Evolutionary conservation across 2,329 filamentous ascomycete genomes (phyloP), one percentile per base, ranked within the genome.

Genomic region (Blastomyces gilchristii): DNA sequence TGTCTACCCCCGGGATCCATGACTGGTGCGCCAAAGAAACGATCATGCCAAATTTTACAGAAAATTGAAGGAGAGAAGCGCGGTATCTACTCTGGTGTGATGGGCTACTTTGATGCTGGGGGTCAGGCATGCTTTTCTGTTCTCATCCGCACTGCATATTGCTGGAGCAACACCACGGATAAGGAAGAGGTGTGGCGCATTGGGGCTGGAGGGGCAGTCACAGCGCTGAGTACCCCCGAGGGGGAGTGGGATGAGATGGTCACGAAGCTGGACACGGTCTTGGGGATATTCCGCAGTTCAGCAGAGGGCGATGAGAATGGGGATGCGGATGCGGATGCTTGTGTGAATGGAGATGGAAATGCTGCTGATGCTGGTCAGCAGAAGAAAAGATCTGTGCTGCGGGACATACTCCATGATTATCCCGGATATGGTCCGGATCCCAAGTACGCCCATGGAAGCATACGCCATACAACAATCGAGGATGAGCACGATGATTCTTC

Each of bases 21-120:
- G 93, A 97, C 93, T 2, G 93, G 93, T 6, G 93, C 93, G 0
- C 93, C 93, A 0, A 97, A 97, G 80, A 92, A 92, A 76, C 84
- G 93, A 57, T 93, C 89, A 66, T 97, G 92, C 74, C 87, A 96
- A 78, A 82, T 97, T 58, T 79, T 97, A 31, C 80, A 82, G 63
- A 77, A 81, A 2, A 81, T 96, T 52, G 91, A 96, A 75, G 76
- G 75, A 18, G 72, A 79, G 4, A 75, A 78, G 64, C 80, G 93
- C 60, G 87, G 90, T 39, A 76, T 97, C 60, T 97, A 97, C 76
- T 90, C 90, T 8, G 91, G 93, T 22, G 88, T 95, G 0, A 83
- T 97, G 61, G 93, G 93, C 0, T 97, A 95, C 74, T 83, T 96
- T 73, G 92, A 96, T 69, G 86, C 91, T 7, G 85, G 88, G 0